Percentiles rank a stretch among this genome's conserved stretches.
phyloP scores from a whole-genome alignment of 2,329 filamentous ascomycete species.

The Fusarium sp. region DNA sequence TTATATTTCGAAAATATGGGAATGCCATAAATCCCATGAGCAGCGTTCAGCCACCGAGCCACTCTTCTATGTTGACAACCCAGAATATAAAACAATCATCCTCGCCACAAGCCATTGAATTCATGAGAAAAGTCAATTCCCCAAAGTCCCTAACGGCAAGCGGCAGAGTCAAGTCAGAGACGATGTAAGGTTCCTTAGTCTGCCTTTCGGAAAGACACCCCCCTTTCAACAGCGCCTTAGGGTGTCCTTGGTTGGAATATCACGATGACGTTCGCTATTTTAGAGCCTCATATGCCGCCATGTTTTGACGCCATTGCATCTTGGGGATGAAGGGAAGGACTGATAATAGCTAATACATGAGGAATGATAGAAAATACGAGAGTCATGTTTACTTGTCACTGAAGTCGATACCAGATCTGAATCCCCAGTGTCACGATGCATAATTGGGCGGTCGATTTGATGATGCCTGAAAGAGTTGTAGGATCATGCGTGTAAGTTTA shows the following conservation, averaged over 20 bases:
- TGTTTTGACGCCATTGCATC: not conserved
- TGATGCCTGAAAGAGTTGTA: not conserved
- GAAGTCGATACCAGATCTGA: not conserved
- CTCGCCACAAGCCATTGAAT: not conserved
- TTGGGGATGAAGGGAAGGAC: not conserved
- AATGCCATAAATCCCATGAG: not conserved
- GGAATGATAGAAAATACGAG: not conserved
- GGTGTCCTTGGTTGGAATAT: not conserved
- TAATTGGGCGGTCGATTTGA: not conserved
- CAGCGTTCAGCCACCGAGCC: not conserved
- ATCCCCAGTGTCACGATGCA: not conserved
- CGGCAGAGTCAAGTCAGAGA: not conserved
- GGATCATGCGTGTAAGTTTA: conserved; percentile 6
- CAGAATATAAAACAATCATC: not conserved
- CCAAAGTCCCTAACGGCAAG: not conserved
- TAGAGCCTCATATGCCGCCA: not conserved
- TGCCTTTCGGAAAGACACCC: not conserved
- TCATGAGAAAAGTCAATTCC: conserved; percentile 15
- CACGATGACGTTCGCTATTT: conserved; percentile 11
- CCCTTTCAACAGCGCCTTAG: not conserved
- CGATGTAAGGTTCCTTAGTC: not conserved
- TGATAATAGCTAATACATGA: not conserved
- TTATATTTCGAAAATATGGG: too few species aligned
- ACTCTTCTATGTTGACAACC: not conserved
- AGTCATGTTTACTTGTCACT: not conserved